Conservation (phyloP, 2,329 filamentous ascomycete genomes). For the Epichloe hybrida region DNA sequence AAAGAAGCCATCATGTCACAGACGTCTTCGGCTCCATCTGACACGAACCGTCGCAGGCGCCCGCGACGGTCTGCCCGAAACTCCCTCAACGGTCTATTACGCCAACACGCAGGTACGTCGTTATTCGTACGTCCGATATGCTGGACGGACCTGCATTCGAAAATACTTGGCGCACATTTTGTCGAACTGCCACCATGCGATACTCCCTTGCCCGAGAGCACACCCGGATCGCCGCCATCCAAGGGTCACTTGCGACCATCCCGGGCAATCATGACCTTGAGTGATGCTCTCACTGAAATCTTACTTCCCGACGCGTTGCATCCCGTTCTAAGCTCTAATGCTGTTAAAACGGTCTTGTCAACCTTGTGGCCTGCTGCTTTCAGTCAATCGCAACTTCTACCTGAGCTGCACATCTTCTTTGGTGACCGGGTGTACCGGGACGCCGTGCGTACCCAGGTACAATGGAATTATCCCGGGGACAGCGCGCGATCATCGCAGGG, state of each 20-base stretch:
- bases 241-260: conserved; percentile 26
- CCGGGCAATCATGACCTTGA: conserved; percentile 27
- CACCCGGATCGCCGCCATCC: conserved; percentile 21
- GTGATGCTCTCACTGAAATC: conserved; percentile 29
- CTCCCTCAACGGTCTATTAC: conserved; percentile 40
- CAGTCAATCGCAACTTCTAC: conserved; percentile 14
- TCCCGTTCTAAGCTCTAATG: conserved; percentile 23
- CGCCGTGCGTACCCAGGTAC: conserved; percentile 32
- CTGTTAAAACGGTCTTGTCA: conserved; percentile 30
- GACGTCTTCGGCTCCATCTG: background rate
- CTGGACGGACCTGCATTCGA: conserved; percentile 40
- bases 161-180: conserved; percentile 36
- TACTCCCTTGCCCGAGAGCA: conserved; percentile 24
- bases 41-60: background rate
- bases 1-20: background rate
- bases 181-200: conserved; percentile 26
- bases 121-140: conserved; percentile 40
- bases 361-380: conserved; percentile 30
- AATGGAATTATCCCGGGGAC: conserved; percentile 31
- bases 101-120: conserved; percentile 30
- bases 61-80: conserved; percentile 25
- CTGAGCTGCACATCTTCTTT: conserved; percentile 37
- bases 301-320: conserved; percentile 21
- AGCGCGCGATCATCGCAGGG: conserved; percentile 13
- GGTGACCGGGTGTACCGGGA: conserved; percentile 30